Evolutionary conservation across 2,329 filamentous ascomycete genomes (phyloP).

Genomic region (Paracorniculantispora psalliotae): DNA sequence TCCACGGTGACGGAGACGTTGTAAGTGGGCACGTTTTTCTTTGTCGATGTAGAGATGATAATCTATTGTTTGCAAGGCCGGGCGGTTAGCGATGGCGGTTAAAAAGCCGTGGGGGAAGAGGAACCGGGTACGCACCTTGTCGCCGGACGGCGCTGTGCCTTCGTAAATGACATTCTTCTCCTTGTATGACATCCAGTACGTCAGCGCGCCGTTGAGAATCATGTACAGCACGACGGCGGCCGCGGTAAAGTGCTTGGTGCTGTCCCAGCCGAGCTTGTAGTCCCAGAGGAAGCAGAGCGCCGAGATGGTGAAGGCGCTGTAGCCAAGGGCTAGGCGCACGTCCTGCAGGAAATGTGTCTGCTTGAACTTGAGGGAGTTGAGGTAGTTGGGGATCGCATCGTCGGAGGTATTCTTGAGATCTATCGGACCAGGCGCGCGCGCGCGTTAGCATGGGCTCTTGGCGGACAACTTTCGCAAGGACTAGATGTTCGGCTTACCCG

Average conservation of each 20-base stretch:
- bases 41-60: slow-evolving; percentile 63
- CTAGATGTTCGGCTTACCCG: slow-evolving; percentile 54
- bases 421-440: slow-evolving; percentile 31
- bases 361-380: slow-evolving; percentile 79
- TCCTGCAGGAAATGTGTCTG: slow-evolving; percentile 79
- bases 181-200: slow-evolving; percentile 77
- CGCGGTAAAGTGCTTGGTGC: slow-evolving; percentile 75
- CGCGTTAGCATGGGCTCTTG: neutral
- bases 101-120: too few relatives aligned
- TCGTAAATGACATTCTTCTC: slow-evolving; percentile 81
- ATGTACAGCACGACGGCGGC: slow-evolving; percentile 77
- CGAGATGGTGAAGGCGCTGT: slow-evolving; percentile 72
- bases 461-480: too few relatives aligned
- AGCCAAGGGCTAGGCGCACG: slow-evolving; percentile 77
- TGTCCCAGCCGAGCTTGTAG: slow-evolving; percentile 85
- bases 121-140: slow-evolving; percentile 46
- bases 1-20: slow-evolving; percentile 59
- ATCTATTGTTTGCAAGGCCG: slow-evolving; percentile 49
- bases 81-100: neutral
- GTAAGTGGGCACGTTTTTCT: slow-evolving; percentile 81
- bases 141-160: slow-evolving; percentile 61
- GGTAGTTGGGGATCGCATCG: slow-evolving; percentile 89
- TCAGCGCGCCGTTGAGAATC: slow-evolving; percentile 70
- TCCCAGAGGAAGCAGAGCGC: slow-evolving; percentile 86
- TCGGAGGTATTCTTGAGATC: slow-evolving; percentile 97